Base-by-base conservation (phyloP, 768 basidiomycete species). In the Xerocomellus chrysenteron region DNA sequence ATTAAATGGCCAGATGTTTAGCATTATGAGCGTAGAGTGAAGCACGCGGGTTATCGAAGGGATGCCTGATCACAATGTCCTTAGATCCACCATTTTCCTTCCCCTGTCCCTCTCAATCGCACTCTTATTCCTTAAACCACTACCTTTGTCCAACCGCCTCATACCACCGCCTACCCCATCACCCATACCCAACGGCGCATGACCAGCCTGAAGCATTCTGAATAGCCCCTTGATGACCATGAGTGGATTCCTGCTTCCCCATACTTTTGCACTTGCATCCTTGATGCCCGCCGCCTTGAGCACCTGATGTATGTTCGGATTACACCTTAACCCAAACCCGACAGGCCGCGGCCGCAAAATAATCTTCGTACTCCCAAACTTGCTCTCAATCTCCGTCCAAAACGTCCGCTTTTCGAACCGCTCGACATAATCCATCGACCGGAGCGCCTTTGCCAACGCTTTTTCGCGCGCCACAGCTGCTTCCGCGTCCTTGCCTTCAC, bases 381-480 rank as follows among this genome's bases (percentile, higher is more conserved):
- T 99, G 60, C 78, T 78, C 50, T 82, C 77, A 78, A 95, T 83
- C 50, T 94, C 90, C 21, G 93, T 92, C 91, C 92, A 98, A 17
- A 97, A 80, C n/a, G 97, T 98, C 49, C 97, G 83, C 60, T 85
- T 78, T 73, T 99, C 96, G 73, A 94, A 98, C n/a, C 93, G 85
- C 61, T 91, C 88, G 52, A 99, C 92, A 65, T 79, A 88, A 73
- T 98, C 97, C 88, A 98, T 88, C 66, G 87, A 90, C 59, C 87
- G 81, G 30, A 96, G 78, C 2, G 93, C 97, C 76, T 83, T 73
- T 36, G 78, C 72, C 59, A 82, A 73, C n/a, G 88, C 81, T 68
- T 86, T 84, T 45, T 71, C 72, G 16, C 78, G 67, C 3, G 90
- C 91, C 17, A 76, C 72, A 8, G 76, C 56, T 2, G 65, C 64